A percentile compares a stretch with the other conserved stretches of the same genome.
phyloP scores from a whole-genome alignment of 2,329 filamentous ascomycete species.

The Aaosphaeria pasadenensis region DNA sequence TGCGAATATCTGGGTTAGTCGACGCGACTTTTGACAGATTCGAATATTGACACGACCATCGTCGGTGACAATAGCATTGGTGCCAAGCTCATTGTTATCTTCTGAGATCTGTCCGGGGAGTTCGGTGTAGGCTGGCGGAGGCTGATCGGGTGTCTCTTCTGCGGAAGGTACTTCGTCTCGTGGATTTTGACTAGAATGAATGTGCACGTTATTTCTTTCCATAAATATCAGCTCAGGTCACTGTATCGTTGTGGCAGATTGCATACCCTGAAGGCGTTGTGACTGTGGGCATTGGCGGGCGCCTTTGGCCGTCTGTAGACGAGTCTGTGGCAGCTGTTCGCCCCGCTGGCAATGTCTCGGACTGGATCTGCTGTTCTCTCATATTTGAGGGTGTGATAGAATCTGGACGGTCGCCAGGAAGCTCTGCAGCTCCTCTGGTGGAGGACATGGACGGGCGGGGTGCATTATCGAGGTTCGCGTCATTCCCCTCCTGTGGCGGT shows the following conservation, averaged over 20 bases:
- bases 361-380: neutral
- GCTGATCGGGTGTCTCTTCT: constrained; percentile 11
- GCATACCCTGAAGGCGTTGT: too few species aligned
- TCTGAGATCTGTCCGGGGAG: constrained; percentile 37
- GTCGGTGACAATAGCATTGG: constrained; percentile 43
- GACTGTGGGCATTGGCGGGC: too few species aligned
- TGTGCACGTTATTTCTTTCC: too few species aligned
- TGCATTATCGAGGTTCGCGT: constrained; percentile 2
- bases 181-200: too few species aligned
- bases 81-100: constrained; percentile 38
- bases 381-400: constrained; percentile 1
- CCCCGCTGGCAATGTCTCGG: neutral
- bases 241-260: too few species aligned
- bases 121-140: constrained; percentile 42
- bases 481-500: constrained; percentile 4
- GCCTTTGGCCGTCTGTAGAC: too few species aligned
- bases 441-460: neutral
- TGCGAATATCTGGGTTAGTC: constrained; percentile 35
- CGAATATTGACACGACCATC: constrained; percentile 42
- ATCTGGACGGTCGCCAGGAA: constrained; percentile 7
- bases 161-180: too few species aligned
- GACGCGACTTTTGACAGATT: constrained; percentile 37
- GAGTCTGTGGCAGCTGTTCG: too few species aligned
- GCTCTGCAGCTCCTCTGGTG: constrained; percentile 5
- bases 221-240: too few species aligned